Conservation (phyloP, 768 basidiomycete species). For the Tricholomella constricta region DNA sequence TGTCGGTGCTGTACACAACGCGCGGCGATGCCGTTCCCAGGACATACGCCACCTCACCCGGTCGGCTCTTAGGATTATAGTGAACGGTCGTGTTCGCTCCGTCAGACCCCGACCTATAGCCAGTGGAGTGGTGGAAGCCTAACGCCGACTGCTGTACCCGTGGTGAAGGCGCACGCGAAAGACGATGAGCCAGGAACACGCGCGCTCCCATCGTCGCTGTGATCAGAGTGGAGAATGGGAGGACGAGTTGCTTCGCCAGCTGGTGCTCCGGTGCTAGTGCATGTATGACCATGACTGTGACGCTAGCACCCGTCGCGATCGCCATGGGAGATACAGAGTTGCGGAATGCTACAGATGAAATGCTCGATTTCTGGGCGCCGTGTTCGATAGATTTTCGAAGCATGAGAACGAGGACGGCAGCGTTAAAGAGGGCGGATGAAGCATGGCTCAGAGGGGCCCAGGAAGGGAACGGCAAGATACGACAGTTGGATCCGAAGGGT, state of each 20-base stretch:
- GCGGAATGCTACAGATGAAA: background rate
- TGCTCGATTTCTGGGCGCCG: background rate
- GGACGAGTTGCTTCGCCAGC: slow-evolving; percentile 4
- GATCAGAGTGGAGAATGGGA: slow-evolving; percentile 10
- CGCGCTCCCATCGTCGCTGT: slow-evolving; percentile 15
- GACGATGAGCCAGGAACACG: slow-evolving; percentile 10
- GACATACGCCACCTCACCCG: background rate
- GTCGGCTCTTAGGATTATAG: background rate
- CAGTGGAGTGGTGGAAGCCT: too few species aligned
- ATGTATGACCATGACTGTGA: slow-evolving; percentile 7
- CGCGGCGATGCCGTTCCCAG: background rate
- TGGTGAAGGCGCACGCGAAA: background rate
- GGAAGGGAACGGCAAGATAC: background rate
- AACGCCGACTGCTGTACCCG: background rate
- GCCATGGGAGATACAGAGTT: slow-evolving; percentile 7
- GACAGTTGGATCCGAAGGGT: slow-evolving; percentile 16
- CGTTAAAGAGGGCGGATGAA: slow-evolving; percentile 10
- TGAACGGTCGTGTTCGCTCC: background rate
- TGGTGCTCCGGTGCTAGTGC: slow-evolving; percentile 5
- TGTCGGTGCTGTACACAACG: background rate
- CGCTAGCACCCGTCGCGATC: slow-evolving; percentile 7
- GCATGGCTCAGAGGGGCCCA: slow-evolving; percentile 11
- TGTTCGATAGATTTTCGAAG: slow-evolving; percentile 7
- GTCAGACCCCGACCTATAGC: too few species aligned
- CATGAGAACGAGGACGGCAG: slow-evolving; percentile 7